Evolutionary conservation across 345 rosid genomes (phyloP).

Genomic region (Turnera subulata): DNA sequence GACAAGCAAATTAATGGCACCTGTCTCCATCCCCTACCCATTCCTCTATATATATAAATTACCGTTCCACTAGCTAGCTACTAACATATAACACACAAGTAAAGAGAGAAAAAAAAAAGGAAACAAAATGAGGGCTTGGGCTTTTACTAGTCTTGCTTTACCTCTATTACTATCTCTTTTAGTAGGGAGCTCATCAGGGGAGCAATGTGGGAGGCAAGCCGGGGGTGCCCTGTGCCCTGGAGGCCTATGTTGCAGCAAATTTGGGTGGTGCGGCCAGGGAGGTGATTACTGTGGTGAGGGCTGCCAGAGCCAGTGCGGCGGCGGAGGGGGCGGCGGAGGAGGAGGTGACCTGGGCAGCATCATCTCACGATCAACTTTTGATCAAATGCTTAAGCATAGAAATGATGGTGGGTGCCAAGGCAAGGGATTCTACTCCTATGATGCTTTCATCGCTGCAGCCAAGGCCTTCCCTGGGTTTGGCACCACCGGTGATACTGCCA

Average conservation of each 20-base stretch:
- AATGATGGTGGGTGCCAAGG: too few species aligned
- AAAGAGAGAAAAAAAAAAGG: too few species aligned
- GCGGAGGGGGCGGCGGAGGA: constrained; percentile 6
- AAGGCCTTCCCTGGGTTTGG: constrained; percentile 45
- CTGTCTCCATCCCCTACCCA: too few species aligned
- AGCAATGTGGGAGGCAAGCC: constrained; percentile 55
- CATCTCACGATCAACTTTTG: too few species aligned
- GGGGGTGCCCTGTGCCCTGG: constrained; percentile 47
- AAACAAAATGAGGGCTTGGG: constrained; percentile 15
- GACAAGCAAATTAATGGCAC: too few species aligned
- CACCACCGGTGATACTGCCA: constrained; percentile 32
- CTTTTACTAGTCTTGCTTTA: constrained; percentile 3
- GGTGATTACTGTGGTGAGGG: too few species aligned
- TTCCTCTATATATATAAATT: too few species aligned
- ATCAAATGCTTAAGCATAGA: too few species aligned
- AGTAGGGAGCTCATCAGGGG: neutral
- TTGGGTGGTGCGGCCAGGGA: constrained; percentile 21
- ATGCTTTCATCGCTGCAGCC: constrained; percentile 13
- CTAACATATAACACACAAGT: too few species aligned
- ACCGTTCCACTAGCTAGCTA: too few species aligned
- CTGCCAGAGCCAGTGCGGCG: too few species aligned
- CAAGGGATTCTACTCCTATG: too few species aligned
- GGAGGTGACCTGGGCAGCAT: constrained; percentile 22
- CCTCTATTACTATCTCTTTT: constrained; percentile 3
- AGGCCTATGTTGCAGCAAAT: constrained; percentile 40